A percentile compares a stretch with the other conserved stretches of the same genome.
Evolutionary conservation across 257 asterid species (phyloP).

Genomic region (Orobanche coerulescens): DNA sequence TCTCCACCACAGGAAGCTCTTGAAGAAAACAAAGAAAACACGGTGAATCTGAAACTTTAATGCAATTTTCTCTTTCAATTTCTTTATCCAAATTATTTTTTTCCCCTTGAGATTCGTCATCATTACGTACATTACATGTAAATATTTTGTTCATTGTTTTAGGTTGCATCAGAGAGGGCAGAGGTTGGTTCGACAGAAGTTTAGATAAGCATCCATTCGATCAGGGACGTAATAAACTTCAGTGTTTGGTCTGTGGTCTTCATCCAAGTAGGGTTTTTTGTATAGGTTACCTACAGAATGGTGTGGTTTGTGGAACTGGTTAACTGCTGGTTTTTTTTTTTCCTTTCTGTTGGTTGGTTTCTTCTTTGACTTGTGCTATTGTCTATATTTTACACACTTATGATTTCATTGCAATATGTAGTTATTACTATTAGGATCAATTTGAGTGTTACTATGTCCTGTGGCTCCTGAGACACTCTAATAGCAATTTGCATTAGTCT

Average conservation of each 20-base stretch:
- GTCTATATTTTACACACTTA: slow-evolving; percentile 9
- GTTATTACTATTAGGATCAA: no score
- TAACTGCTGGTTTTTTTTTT: background rate
- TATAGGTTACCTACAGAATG: slow-evolving; percentile 29
- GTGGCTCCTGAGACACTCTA: no score
- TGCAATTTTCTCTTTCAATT: background rate
- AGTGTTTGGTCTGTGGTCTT: slow-evolving; percentile 19
- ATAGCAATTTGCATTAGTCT: no score
- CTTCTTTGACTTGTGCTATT: slow-evolving; percentile 8
- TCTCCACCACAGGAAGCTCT: slow-evolving; percentile 37
- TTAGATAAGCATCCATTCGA: slow-evolving; percentile 17
- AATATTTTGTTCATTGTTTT: background rate
- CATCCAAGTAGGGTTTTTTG: slow-evolving; percentile 19
- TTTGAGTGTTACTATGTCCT: no score
- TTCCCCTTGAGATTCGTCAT: background rate
- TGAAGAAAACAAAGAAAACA: slow-evolving; percentile 76
- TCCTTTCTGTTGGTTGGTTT: slow-evolving; percentile 23
- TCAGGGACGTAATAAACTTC: background rate
- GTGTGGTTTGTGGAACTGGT: slow-evolving; percentile 36
- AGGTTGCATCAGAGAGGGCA: slow-evolving; percentile 43
- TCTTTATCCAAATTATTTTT: background rate
- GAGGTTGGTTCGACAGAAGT: slow-evolving; percentile 33
- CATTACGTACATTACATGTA: background rate
- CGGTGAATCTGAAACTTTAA: slow-evolving; percentile 31
- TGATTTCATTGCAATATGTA: slow-evolving; percentile 12